phyloP scores from a whole-genome alignment of 352 stramenopile genomes.

The Pythium aphanidermatum region DNA sequence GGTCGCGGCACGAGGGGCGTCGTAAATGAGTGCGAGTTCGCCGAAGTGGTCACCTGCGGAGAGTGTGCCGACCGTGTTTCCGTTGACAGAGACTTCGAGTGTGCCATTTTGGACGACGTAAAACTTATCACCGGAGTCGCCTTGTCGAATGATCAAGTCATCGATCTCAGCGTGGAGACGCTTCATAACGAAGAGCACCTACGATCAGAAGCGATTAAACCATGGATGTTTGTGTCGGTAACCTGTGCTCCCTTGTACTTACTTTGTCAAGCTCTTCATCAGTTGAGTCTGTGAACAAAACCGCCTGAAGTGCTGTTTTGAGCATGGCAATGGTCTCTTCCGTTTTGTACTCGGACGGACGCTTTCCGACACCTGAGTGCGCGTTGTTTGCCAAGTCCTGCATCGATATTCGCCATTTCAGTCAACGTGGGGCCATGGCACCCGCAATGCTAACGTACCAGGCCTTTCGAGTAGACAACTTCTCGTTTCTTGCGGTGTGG shows the following conservation, averaged over 20 bases:
- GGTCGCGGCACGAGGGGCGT: slow-evolving; percentile 84
- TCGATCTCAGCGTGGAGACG: slow-evolving; percentile 42
- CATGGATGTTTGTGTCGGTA: not conserved
- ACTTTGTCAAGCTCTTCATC: slow-evolving; percentile 67
- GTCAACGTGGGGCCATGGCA: too few relatives aligned
- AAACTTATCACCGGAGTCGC: slow-evolving; percentile 90
- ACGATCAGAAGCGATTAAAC: not conserved
- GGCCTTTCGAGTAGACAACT: slow-evolving; percentile 64
- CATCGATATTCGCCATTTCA: not conserved
- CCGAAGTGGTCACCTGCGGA: slow-evolving; percentile 76
- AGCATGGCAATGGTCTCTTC: slow-evolving; percentile 37
- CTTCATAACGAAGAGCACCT: slow-evolving; percentile 84
- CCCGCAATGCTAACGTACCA: too few relatives aligned
- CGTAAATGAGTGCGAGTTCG: slow-evolving; percentile 88
- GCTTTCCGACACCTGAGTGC: slow-evolving; percentile 23
- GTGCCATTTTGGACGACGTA: slow-evolving; percentile 76
- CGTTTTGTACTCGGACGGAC: slow-evolving; percentile 60
- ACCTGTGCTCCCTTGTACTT: not conserved
- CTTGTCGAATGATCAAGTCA: slow-evolving; percentile 91
- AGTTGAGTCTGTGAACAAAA: slow-evolving; percentile 58
- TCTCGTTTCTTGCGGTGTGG: slow-evolving; percentile 61
- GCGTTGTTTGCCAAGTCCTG: not conserved
- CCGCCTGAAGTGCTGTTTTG: slow-evolving; percentile 49
- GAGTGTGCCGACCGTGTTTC: slow-evolving; percentile 43
- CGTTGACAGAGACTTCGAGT: slow-evolving; percentile 71